These are phyloP conservation scores for Saprolegnia diclina DNA, from an alignment of 352 stramenopile species.

Conservation along the genomic window DNA sequence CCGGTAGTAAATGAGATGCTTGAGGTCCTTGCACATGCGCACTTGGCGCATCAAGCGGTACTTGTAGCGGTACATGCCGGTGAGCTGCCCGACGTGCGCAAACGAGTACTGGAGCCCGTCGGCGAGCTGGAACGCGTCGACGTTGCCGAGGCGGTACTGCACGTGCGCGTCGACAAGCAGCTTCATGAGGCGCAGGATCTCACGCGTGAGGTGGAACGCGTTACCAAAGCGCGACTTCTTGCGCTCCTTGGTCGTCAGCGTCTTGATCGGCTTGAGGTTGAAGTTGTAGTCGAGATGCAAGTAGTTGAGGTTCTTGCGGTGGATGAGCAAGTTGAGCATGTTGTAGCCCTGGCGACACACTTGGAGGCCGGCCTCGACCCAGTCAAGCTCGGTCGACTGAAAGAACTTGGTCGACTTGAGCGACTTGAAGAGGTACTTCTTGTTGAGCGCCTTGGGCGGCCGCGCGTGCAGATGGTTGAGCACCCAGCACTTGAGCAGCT, in stretches of 20 bases:
- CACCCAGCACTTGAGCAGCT: slow-evolving; percentile 99
- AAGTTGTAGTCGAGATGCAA: slow-evolving; percentile 99
- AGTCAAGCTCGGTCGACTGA: slow-evolving; percentile 98
- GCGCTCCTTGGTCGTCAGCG: slow-evolving; percentile 99
- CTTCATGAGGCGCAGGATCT: slow-evolving; percentile 99
- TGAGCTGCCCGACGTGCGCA: slow-evolving; percentile 99
- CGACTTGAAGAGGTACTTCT: slow-evolving; percentile 98
- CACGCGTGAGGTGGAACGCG: slow-evolving; percentile 93
- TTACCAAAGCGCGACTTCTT: slow-evolving; percentile 99
- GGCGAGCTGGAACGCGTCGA: slow-evolving; percentile 99
- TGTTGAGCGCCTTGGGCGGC: slow-evolving; percentile 92
- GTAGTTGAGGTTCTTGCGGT: slow-evolving; percentile 99
- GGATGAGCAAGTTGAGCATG: slow-evolving; percentile 99
- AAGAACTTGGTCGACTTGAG: slow-evolving; percentile 99
- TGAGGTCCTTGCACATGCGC: slow-evolving; percentile 99
- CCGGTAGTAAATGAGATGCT: slow-evolving; percentile 99
- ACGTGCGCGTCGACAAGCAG: slow-evolving; percentile 99
- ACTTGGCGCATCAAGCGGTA: slow-evolving; percentile 97
- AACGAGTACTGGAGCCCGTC: slow-evolving; percentile 99
- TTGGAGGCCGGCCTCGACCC: slow-evolving; percentile 97
- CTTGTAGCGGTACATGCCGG: slow-evolving; percentile 99
- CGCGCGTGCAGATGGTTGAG: slow-evolving; percentile 96
- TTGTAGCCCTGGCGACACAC: slow-evolving; percentile 99
- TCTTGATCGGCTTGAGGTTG: slow-evolving; percentile 99
- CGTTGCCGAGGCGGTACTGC: slow-evolving; percentile 99